Evolutionary conservation across 345 rosid genomes (phyloP).

Genomic region (Syzygium aqueum): DNA sequence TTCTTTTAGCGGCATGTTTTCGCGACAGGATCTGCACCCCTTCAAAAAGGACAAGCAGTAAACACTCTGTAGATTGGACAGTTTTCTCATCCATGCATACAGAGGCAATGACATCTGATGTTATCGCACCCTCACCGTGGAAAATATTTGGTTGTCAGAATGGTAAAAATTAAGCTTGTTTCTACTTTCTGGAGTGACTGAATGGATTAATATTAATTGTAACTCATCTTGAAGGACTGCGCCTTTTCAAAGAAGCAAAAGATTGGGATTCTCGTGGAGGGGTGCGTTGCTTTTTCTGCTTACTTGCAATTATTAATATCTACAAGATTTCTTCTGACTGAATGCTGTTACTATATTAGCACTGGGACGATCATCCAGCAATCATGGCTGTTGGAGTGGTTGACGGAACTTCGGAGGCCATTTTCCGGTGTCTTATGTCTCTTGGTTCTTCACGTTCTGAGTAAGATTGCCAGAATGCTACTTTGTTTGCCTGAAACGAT

Average conservation of each 20-base stretch:
- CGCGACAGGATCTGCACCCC: slow-evolving; percentile 7
- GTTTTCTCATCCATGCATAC: slow-evolving; percentile 26
- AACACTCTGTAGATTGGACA: slow-evolving; percentile 48
- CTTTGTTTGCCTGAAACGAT: background rate
- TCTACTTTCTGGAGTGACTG: background rate
- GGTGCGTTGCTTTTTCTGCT: slow-evolving; percentile 28
- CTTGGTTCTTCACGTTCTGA: slow-evolving; percentile 77
- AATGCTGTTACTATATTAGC: slow-evolving; percentile 13
- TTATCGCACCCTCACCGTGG: slow-evolving; percentile 88
- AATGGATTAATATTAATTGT: background rate
- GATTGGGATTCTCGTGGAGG: slow-evolving; percentile 52
- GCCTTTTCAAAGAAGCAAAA: slow-evolving; percentile 90
- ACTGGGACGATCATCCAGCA: slow-evolving; percentile 91
- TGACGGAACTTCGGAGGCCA: slow-evolving; percentile 75
- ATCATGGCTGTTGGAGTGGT: slow-evolving; percentile 92
- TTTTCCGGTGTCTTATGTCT: slow-evolving; percentile 73
- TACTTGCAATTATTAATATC: background rate
- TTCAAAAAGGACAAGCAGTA: slow-evolving; percentile 34
- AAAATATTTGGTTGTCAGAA: slow-evolving; percentile 93
- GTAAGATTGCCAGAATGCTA: slow-evolving; percentile 23
- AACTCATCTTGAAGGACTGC: slow-evolving; percentile 44
- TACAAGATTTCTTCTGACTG: background rate
- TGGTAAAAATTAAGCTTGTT: slow-evolving; percentile 28
- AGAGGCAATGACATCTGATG: slow-evolving; percentile 62
- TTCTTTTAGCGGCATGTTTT: background rate